Evolutionary conservation across 495 filamentous ascomycete species (phyloP), one percentile per base, ranked within the genome.

Genomic region (Podospora pseudoanserina): DNA sequence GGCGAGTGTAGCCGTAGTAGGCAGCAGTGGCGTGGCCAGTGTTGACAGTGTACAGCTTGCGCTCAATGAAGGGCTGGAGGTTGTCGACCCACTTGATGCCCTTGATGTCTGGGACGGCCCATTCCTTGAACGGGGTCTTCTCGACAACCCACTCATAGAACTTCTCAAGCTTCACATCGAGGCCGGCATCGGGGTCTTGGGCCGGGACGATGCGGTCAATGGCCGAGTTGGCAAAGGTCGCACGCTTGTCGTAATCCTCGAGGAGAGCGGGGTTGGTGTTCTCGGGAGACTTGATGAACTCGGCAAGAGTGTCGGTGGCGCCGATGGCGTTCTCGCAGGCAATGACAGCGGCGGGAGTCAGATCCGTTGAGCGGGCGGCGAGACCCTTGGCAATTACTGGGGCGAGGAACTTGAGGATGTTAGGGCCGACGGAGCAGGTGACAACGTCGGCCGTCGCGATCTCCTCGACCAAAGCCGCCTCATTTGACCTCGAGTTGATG

Each of bases 141-240:
- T 99, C 95, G 59, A 97, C 93, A 11, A 93, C 95, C 95, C 95
- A 99, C 80, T 99, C 95, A 83, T 90, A 96, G 87, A 97, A 99
- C 80, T 92, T 92, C 85, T 99, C 95, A 68, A 99, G 93, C 72
- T 89, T 92, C 70, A 99, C 95, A 74, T 97, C 90, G 54, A 97
- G 84, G 54, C 92, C 93, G 20, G 86, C 82, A 76, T 91, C 83
- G 30, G 89, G 84, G 68, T 90, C 87, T 82, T 97, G 93, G 56
- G 88, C 88, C 7, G 96, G 95, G 11, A 97, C 95, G 74, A 99
- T 99, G 32, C 95, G 92, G 82, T 99, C 95, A 75, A 98, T 97
- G 69, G 95, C 94, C 62, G 92, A 96, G 84, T 98, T 98, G 79
- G 94, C 94, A 76, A 94, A 97, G 68, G 89, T 87, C 9, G 90